Evolutionary conservation across 805 yeast genomes (phyloP), one percentile per base, ranked within the genome.

Genomic region (Cyberlindnera galapagoensis): DNA sequence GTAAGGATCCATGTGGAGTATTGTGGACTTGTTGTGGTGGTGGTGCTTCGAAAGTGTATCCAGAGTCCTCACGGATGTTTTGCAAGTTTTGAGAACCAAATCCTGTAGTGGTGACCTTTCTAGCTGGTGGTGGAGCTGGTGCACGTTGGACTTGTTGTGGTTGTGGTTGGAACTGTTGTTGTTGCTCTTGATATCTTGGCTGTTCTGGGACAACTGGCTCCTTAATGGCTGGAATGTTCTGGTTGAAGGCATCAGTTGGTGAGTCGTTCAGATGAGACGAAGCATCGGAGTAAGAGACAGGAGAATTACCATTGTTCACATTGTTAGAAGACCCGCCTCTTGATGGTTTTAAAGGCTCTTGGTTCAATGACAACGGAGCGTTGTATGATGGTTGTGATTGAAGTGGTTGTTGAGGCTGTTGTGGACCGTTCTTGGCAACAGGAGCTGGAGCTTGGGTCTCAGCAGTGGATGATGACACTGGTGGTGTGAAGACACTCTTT

Each of bases 71-170:
- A 37, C 57, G 60, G 38, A 63, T 54, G 34, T 54, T 51, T 13
- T 42, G 37, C 21, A 49, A 31, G 24, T 40, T 38, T 24, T 43
- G 38, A 11, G 42, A 56, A 4, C 40, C 43, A 28, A 37, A 40
- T 21, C 26, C 34, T 8, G 53, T 53, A 10, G 62, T 64, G 46
- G 71, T 74, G 51, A 80, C 65, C 2, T 78, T 60, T 23, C 78
- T 79, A 13, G 79, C 80, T 21, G 75, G 72, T 4, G 69, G 67
- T 13, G 79, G 80, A 22, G 76, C 72, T 6, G 80, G 79, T 4
- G 73, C 67, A 24, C 60, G 60, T 23, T 56, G 56, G 29, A 40
- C 43, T 75, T 16, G 76, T 76, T 15, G 72, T 67, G 5, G 66
- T 63, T 7, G 76, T 73, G 9, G 66, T 60, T 41, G 44, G 14